phyloP scores from a whole-genome alignment of 2,329 filamentous ascomycete genomes.

The Pestalotiopsis sp. region DNA sequence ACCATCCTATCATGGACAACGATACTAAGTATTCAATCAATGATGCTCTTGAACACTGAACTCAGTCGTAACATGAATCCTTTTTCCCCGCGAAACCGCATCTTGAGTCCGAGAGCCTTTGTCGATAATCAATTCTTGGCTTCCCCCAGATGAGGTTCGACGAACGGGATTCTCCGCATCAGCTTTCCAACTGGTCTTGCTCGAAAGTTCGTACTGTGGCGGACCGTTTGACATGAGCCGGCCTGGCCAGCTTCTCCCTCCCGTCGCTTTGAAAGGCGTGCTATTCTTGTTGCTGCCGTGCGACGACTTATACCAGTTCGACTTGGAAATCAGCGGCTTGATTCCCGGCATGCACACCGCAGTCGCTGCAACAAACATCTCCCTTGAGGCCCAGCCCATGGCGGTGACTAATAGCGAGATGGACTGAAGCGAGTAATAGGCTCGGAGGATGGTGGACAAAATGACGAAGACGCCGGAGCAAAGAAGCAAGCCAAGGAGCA shows the following conservation, averaged over 20 bases:
- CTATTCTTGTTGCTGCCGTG: neutral
- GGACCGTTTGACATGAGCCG: neutral
- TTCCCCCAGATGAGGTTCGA: neutral
- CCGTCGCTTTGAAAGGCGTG: neutral
- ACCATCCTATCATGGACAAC: too few relatives aligned
- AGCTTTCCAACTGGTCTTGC: neutral
- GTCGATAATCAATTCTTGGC: neutral
- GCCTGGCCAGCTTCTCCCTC: neutral
- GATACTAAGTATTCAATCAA: too few relatives aligned
- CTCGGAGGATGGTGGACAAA: neutral
- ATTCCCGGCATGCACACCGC: slow-evolving; percentile 11
- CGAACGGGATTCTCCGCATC: neutral
- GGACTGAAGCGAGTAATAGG: slow-evolving; percentile 2
- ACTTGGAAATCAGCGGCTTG: slow-evolving; percentile 8
- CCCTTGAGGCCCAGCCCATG: slow-evolving; percentile 9
- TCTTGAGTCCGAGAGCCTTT: neutral
- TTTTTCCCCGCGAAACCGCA: neutral
- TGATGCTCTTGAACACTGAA: neutral
- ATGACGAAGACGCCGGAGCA: slow-evolving; percentile 13
- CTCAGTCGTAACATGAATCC: neutral
- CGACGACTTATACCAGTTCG: neutral
- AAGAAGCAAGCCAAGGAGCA: slow-evolving; percentile 1
- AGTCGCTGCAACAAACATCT: slow-evolving; percentile 9
- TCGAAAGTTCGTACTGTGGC: neutral
- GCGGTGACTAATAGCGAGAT: neutral